phyloP scores from a whole-genome alignment of 1,284 basidiomycete genomes.

The Rhodofomes roseus region DNA sequence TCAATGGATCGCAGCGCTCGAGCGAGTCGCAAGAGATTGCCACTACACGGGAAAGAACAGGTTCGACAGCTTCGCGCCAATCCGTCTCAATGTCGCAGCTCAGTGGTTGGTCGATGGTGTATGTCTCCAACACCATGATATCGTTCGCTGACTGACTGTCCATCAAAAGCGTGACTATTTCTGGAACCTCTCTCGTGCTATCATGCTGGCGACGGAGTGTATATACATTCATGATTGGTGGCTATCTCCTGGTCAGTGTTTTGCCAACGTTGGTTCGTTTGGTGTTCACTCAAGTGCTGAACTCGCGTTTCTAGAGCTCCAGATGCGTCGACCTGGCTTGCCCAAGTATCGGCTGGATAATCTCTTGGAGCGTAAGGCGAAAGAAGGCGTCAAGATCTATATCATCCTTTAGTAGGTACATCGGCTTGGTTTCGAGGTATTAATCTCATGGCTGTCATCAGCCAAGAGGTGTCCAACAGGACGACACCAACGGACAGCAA shows the following conservation, averaged over 20 bases:
- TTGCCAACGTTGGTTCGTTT: neutral
- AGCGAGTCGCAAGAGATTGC: slow-evolving; percentile 76
- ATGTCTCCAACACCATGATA: neutral
- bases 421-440: neutral
- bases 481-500: slow-evolving; percentile 93
- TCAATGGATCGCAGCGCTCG: slow-evolving; percentile 94
- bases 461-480: slow-evolving; percentile 95
- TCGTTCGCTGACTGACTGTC: neutral
- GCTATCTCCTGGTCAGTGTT: slow-evolving; percentile 71
- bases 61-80: slow-evolving; percentile 94
- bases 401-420: slow-evolving; percentile 85
- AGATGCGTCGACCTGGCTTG: slow-evolving; percentile 80
- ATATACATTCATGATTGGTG: slow-evolving; percentile 98
- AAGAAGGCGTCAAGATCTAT: slow-evolving; percentile 95
- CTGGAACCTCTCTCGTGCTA: slow-evolving; percentile 95
- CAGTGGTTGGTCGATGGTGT: slow-evolving; percentile 99
- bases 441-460: slow-evolving; percentile 26
- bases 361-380: slow-evolving; percentile 89
- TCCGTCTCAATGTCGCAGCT: slow-evolving; percentile 88
- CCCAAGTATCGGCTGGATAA: slow-evolving; percentile 88
- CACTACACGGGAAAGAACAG: slow-evolving; percentile 83
- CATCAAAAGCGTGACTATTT: slow-evolving; percentile 81
- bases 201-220: slow-evolving; percentile 84
- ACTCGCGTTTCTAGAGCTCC: slow-evolving; percentile 53
- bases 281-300: neutral